phyloP scores from a whole-genome alignment of 208 protist species.

The Angomonas ambiguus region DNA sequence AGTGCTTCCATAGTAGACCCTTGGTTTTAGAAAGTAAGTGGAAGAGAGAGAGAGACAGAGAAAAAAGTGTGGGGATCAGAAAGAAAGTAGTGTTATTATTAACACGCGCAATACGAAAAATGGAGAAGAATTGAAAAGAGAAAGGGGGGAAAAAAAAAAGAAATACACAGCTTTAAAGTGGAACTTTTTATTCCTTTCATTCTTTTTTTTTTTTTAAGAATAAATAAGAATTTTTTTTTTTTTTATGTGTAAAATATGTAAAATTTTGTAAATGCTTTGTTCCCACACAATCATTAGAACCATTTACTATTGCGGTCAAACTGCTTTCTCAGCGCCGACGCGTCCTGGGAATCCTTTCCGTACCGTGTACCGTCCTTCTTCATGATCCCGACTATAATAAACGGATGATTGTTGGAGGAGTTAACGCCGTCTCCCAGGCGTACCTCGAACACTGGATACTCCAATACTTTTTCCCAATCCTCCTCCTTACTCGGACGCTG shows the following conservation, averaged over 20 bases:
- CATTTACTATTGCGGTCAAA: slow-evolving; percentile 81
- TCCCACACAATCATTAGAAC: too few species aligned
- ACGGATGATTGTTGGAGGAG: slow-evolving; percentile 65
- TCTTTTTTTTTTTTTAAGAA: background rate
- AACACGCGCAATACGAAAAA: background rate
- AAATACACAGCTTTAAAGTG: slow-evolving; percentile 6
- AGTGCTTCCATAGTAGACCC: slow-evolving; percentile 58
- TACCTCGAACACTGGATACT: slow-evolving; percentile 90
- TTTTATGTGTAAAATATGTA: slow-evolving; percentile 17
- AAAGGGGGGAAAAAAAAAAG: background rate
- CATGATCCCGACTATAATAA: slow-evolving; percentile 87
- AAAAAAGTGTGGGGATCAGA: background rate
- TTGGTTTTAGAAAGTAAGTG: background rate
- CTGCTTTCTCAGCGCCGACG: slow-evolving; percentile 81
- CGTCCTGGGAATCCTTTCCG: slow-evolving; percentile 86
- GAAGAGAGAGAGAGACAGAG: background rate
- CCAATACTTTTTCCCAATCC: slow-evolving; percentile 70
- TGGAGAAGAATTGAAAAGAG: background rate
- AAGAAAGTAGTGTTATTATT: background rate
- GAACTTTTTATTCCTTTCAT: too few species aligned
- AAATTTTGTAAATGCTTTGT: too few species aligned
- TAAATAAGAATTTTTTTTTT: background rate
- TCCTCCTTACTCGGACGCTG: slow-evolving; percentile 45
- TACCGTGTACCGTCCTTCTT: slow-evolving; percentile 85
- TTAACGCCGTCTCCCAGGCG: slow-evolving; percentile 75